A percentile compares a stretch with the other conserved stretches of the same genome.
Evolutionary conservation across 2,329 filamentous ascomycete species (phyloP).

Genomic region (Domatiomyces catenatus): DNA sequence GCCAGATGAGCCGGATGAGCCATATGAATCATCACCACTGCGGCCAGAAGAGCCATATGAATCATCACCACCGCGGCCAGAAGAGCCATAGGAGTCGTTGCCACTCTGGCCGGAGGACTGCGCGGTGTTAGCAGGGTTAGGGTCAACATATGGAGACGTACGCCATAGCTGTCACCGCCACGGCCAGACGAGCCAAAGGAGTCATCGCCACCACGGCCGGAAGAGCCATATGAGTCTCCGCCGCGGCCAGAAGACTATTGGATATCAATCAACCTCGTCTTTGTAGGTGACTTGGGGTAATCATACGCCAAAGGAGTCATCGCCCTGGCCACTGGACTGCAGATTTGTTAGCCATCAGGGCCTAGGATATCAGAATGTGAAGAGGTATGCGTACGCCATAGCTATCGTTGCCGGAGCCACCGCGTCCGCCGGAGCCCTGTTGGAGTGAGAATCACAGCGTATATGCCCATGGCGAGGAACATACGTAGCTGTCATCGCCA

Average conservation of each 20-base stretch:
- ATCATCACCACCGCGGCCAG: conserved; percentile 7
- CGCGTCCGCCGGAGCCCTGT: conserved; percentile 4
- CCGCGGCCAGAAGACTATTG: background rate
- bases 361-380: conserved; percentile 3
- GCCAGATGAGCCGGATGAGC: conserved; percentile 6
- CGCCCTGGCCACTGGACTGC: background rate
- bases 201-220: background rate
- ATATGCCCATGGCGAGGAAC: background rate
- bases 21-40: conserved; percentile 7
- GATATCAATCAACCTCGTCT: background rate
- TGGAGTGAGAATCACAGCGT: background rate
- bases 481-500: conserved; percentile 14
- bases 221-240: conserved; percentile 1
- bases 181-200: conserved; percentile 1
- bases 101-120: conserved; percentile 5
- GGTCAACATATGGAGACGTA: background rate
- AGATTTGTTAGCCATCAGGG: background rate
- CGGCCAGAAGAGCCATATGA: conserved; percentile 7
- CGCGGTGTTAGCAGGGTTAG: background rate
- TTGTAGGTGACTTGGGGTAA: background rate
- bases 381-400: conserved; percentile 6
- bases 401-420: conserved; percentile 8
- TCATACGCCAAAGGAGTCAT: background rate
- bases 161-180: conserved; percentile 3
- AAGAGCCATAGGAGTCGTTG: conserved; percentile 10